Evolutionary conservation across 1,284 basidiomycete genomes (phyloP), one percentile per base, ranked within the genome.

Genomic region (Cutaneotrichosporon spelunceum): DNA sequence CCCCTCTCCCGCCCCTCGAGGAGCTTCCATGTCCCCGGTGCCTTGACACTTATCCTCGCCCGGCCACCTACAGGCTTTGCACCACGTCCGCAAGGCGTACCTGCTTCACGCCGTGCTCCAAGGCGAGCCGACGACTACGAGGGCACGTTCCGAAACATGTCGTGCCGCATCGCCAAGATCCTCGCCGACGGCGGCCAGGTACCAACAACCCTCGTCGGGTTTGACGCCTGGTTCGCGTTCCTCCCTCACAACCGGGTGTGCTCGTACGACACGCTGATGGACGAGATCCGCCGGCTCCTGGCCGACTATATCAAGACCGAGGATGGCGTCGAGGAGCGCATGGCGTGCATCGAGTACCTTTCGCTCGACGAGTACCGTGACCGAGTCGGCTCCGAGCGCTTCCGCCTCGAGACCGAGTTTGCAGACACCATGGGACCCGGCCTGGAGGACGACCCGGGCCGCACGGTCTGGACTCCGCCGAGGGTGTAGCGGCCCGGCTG

Each of bases 91-190:
- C 24, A 13, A 6, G 48, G 48, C 19, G 48, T 50, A 1, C 16
- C 24, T 14, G 48, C 48, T 4, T 27, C 24, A 6, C 26, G 48
- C 19, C 24, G 48, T 10, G 48, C 48, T 6, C 48, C 48, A 1
- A 19, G 48, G 8, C 48, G 48, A 26, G 48, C 48, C 8, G 48
- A 30, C 14, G 48, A 50, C 48, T 50, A 50, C 48, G 48, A 50
- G 48, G 48, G 48, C 26, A 50, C 48, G 27, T 50, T 50, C 48
- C 48, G 48, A 26, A 50, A 50, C 48, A 50, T 50, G 27, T 16
- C 48, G 6, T 27, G 48, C 48, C 48, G 48, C 26, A 50, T 50
- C 14, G 48, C 48, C 48, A 50, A 50, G 48, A 30, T 50, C 48
- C 27, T 50, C 13, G 48, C 48, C 6, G 48, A 50, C 13, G 24